Conservation (phyloP, 2,329 filamentous ascomycete species). For the Stemphylium vesicarium region DNA sequence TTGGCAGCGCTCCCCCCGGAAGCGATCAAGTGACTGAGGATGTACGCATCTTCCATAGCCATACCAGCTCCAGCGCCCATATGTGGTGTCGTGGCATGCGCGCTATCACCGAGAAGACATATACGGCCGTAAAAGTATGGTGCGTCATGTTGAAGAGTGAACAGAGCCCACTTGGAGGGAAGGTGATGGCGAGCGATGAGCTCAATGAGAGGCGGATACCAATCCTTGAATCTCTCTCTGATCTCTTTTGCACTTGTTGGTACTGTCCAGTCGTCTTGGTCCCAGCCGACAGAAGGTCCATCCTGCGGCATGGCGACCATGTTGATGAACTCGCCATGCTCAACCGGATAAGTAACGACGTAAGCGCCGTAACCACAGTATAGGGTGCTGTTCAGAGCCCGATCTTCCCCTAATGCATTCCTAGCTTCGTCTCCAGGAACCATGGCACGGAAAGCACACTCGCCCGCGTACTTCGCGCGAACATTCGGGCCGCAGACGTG, state of each 20-base stretch:
- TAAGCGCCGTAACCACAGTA: slow-evolving; percentile 65
- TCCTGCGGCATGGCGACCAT: slow-evolving; percentile 35
- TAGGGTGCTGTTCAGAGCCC: slow-evolving; percentile 59
- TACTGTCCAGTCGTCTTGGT: slow-evolving; percentile 24
- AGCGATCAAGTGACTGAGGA: slow-evolving; percentile 49
- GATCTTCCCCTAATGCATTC: slow-evolving; percentile 55
- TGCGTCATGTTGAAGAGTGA: slow-evolving; percentile 56
- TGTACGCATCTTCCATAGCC: slow-evolving; percentile 61
- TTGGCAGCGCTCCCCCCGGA: slow-evolving; percentile 4
- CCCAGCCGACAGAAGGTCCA: slow-evolving; percentile 10
- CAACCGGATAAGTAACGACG: slow-evolving; percentile 66
- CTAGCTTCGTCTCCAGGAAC: slow-evolving; percentile 62
- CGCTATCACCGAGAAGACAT: slow-evolving; percentile 61
- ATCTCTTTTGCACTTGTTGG: slow-evolving; percentile 27
- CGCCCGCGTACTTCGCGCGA: slow-evolving; percentile 58
- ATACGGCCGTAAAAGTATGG: slow-evolving; percentile 51
- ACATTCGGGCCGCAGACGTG: slow-evolving; percentile 58
- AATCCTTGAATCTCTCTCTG: slow-evolving; percentile 19
- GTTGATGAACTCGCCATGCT: slow-evolving; percentile 62
- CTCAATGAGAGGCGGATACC: slow-evolving; percentile 19
- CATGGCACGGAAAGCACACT: slow-evolving; percentile 66
- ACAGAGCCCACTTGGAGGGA: slow-evolving; percentile 60
- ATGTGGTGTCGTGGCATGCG: slow-evolving; percentile 60
- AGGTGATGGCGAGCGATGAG: slow-evolving; percentile 17
- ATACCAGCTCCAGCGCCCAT: slow-evolving; percentile 61